These are phyloP conservation scores for Rhododendron mucronatum DNA, from an alignment of 148 eudicot species.

Conservation along the genomic window DNA sequence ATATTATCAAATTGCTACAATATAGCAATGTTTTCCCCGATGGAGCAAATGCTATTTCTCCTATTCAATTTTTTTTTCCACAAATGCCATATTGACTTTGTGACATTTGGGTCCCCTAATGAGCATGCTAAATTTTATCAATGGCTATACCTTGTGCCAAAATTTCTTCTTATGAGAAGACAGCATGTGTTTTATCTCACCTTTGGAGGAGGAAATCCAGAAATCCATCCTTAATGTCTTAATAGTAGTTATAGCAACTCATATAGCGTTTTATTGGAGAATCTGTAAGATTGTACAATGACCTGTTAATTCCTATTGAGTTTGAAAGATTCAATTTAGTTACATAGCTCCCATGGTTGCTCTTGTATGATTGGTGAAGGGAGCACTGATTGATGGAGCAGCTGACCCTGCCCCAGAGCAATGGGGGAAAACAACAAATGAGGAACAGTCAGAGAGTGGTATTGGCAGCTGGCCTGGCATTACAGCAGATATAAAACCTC, in stretches of 20 bases:
- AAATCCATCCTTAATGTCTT: not conserved
- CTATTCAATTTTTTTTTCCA: not conserved
- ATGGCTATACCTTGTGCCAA: not conserved
- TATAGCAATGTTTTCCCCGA: not conserved
- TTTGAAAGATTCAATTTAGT: not conserved
- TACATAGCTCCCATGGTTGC: not conserved
- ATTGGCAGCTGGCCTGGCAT: constrained; percentile 97
- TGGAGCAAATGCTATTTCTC: not conserved
- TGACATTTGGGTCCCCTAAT: not conserved
- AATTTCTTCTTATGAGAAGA: not conserved
- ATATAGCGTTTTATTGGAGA: not conserved
- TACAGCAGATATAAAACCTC: constrained; percentile 62
- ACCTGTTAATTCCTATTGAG: not conserved
- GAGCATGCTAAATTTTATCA: not conserved
- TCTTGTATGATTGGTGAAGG: constrained; percentile 41
- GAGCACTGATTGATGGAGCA: constrained; percentile 85
- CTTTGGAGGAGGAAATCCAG: not conserved
- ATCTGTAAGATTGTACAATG: not conserved
- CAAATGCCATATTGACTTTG: not conserved
- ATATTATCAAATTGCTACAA: not conserved
- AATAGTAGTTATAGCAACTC: not conserved
- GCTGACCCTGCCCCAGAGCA: constrained; percentile 96
- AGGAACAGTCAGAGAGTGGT: constrained; percentile 82
- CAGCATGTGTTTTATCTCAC: not conserved
- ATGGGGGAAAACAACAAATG: constrained; percentile 95